Evolutionary conservation across 192 early-diverging fungal species (phyloP).

Genomic region (Cetraspora pellucida): DNA sequence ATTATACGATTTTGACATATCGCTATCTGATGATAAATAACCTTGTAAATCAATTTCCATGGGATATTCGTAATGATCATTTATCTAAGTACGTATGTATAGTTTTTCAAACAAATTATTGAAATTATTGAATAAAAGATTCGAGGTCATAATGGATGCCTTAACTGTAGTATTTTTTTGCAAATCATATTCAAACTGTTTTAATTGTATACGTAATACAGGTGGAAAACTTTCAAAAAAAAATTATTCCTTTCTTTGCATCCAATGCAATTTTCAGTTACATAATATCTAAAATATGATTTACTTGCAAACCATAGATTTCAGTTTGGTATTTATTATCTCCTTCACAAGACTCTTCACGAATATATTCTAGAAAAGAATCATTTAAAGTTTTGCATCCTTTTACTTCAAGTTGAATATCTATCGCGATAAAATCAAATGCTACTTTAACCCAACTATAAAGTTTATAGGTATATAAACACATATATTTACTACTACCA

Average conservation of each 20-base stretch:
- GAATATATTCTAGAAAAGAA: conserved; percentile 89
- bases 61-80: conserved; percentile 95
- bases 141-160: conserved; percentile 39
- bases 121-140: not conserved
- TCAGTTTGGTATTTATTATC: conserved; percentile 97
- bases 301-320: conserved; percentile 81
- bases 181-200: conserved; percentile 98
- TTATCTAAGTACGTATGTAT: conserved; percentile 55
- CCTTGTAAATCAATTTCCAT: too few relatives aligned
- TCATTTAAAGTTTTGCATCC: conserved; percentile 83
- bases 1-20: conserved; percentile 63
- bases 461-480: not conserved
- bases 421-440: conserved; percentile 45
- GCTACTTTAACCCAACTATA: not conserved
- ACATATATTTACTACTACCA: conserved; percentile 49
- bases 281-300: not conserved
- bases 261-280: conserved; percentile 48
- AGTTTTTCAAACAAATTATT: too few relatives aligned
- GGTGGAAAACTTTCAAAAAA: conserved; percentile 90
- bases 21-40: conserved; percentile 74
- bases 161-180: conserved; percentile 88
- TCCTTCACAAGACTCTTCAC: conserved; percentile 90
- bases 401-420: conserved; percentile 97
- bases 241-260: conserved; percentile 96
- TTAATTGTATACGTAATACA: conserved; percentile 93